A percentile compares a stretch with the other conserved stretches of the same genome.
These are phyloP conservation scores for Chaetomiaceae sp. DNA, from an alignment of 2,329 filamentous ascomycete genomes.

Conservation along the genomic window DNA sequence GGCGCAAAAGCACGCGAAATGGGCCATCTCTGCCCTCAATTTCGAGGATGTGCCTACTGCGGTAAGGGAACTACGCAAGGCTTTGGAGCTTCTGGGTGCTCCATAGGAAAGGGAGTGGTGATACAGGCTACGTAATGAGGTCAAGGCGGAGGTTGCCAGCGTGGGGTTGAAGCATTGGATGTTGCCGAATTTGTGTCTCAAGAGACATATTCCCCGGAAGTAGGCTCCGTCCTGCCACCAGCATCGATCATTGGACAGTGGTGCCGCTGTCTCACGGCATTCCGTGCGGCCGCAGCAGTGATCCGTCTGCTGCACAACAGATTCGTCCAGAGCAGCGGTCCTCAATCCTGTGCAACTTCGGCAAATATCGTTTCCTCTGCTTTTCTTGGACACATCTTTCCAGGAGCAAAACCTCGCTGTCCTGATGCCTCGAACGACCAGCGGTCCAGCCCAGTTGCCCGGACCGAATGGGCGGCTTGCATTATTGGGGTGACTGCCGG, in stretches of 20 bases:
- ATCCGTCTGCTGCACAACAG: not conserved
- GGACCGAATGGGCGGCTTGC: slow-evolving; percentile 7
- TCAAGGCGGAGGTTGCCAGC: not conserved
- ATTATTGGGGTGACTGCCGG: not conserved
- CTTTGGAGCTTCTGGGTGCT: slow-evolving; percentile 66
- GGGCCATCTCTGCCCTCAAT: slow-evolving; percentile 93
- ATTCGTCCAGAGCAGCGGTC: no score
- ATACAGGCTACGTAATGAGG: slow-evolving; percentile 9
- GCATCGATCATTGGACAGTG: not conserved
- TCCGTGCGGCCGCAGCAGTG: not conserved
- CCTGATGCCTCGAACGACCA: not conserved
- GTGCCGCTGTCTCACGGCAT: not conserved
- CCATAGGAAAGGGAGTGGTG: slow-evolving; percentile 12
- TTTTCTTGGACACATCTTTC: no score
- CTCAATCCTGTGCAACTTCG: no score
- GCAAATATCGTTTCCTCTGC: not conserved
- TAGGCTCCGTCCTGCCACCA: not conserved
- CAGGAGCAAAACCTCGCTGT: not conserved
- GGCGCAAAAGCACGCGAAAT: slow-evolving; percentile 93
- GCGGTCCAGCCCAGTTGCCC: not conserved
- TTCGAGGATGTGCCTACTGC: slow-evolving; percentile 94
- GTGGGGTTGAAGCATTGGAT: not conserved
- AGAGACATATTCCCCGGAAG: not conserved
- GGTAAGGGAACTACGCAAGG: slow-evolving; percentile 74
- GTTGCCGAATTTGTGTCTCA: not conserved